Evolutionary conservation across 352 stramenopile species (phyloP), one percentile per base, ranked within the genome.

Genomic region (Hyaloperonospora brassicae): DNA sequence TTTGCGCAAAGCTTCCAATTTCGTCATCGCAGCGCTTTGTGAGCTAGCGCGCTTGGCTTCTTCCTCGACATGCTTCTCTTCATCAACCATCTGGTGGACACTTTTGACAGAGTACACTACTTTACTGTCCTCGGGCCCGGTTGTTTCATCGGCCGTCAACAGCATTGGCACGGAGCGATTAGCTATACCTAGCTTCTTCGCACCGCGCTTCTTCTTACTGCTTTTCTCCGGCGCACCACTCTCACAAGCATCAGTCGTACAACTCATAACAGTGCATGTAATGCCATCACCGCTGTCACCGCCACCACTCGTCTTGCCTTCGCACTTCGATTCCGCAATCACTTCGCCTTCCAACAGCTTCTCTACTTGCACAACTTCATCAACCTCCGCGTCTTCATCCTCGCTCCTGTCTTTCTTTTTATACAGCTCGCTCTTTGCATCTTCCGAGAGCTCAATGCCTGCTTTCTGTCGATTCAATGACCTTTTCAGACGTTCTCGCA

Each of bases 381-480:
- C 41, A 22, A 23, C 55, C 0, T 73, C 50, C 3, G 57, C 52
- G 0, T 73, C 47, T 2, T 58, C 52, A 9, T 57, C 56, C 2
- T 63, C 59, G 5, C 39, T 43, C 1, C 51, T 60, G 1, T 70
- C 57, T 7, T 47, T 62, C 35, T 75, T 70, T 62, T 85, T 74
- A 11, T 86, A 60, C 22, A 93, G 66, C 52, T 93, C 82, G 14
- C 63, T 55, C 45, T 74, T 62, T 14, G 79, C 73, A 14, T 70
- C 64, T 0, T 68, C 55, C 2, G 76, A 72, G 14, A 93, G 68
- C 21, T 70, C 54, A 35, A 93, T 61, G 2, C 83, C 83, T 17
- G 79, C 79, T 51, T 91, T 89, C 41, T 90, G 68, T 8, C 73
- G 59, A 57, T 88, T 89, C 52, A 93, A 65, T 8, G 80, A 86